These are phyloP conservation scores for Teratosphaeria gauchensis DNA, from an alignment of 2,329 filamentous ascomycete species.

Conservation along the genomic window DNA sequence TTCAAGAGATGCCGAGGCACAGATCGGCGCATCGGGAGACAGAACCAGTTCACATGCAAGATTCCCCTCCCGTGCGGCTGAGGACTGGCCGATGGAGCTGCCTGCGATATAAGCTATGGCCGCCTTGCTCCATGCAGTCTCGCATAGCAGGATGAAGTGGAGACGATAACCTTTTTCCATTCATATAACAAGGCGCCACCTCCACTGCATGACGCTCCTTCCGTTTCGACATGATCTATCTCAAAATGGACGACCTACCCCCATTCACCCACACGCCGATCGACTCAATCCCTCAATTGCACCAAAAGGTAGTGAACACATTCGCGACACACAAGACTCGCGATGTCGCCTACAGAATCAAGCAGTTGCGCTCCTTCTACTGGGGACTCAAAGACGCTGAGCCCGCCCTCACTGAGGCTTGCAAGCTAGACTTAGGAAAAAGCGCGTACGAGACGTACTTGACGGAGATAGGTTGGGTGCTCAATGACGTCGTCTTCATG, in stretches of 20 bases:
- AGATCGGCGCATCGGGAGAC: not conserved
- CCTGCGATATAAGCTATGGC: not conserved
- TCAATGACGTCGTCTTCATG: conserved; percentile 72
- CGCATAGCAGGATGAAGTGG: not conserved
- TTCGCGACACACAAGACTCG: conserved; percentile 76
- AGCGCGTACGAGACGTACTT: conserved; percentile 62
- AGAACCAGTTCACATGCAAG: not conserved
- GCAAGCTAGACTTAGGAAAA: conserved; percentile 71
- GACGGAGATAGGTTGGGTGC: conserved; percentile 66
- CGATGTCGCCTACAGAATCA: conserved; percentile 67
- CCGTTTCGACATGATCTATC: conserved; percentile 3
- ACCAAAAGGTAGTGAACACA: conserved; percentile 53
- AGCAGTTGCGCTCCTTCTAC: conserved; percentile 87
- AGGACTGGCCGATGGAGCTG: not conserved
- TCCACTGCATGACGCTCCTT: not conserved
- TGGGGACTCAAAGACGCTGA: conserved; percentile 80
- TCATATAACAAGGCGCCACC: not conserved
- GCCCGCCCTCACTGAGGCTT: conserved; percentile 62
- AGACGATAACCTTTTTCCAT: not conserved
- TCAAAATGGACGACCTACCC: conserved; percentile 18
- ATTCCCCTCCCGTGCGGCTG: not conserved
- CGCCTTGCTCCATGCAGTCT: not conserved
- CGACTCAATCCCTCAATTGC: conserved; percentile 54
- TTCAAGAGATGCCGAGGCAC: not conserved
- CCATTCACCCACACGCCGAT: conserved; percentile 46